phyloP scores from a whole-genome alignment of 2,329 filamentous ascomycete species.

The Phoma herbarum region DNA sequence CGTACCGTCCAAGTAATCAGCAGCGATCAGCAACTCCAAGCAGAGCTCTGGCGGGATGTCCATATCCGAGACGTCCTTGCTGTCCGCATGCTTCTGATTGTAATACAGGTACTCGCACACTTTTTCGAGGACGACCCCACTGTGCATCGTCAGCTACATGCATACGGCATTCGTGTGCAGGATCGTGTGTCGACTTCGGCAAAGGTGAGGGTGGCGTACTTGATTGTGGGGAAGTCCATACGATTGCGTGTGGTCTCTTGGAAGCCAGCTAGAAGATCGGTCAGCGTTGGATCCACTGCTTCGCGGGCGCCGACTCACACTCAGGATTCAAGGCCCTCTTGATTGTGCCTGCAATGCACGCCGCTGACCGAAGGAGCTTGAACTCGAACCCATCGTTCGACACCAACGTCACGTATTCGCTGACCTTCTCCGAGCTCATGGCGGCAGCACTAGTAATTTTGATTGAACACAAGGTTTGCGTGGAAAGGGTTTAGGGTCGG shows the following conservation, averaged over 20 bases:
- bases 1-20: slow-evolving; percentile 70
- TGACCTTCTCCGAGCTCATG: slow-evolving; percentile 45
- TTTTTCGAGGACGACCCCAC: slow-evolving; percentile 78
- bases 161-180: not conserved
- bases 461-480: not conserved
- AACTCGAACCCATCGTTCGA: slow-evolving; percentile 81
- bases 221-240: slow-evolving; percentile 76
- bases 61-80: slow-evolving; percentile 79
- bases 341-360: slow-evolving; percentile 74
- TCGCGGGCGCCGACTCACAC: slow-evolving; percentile 57
- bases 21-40: slow-evolving; percentile 78
- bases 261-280: slow-evolving; percentile 64
- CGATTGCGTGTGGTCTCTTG: slow-evolving; percentile 70
- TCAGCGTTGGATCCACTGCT: not conserved
- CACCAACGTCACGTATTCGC: slow-evolving; percentile 79
- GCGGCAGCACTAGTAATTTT: not conserved
- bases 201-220: slow-evolving; percentile 57
- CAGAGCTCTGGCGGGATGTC: slow-evolving; percentile 81
- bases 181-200: not conserved
- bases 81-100: slow-evolving; percentile 76
- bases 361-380: slow-evolving; percentile 74
- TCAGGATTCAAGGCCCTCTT: slow-evolving; percentile 77
- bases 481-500: slow-evolving; percentile 1
- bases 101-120: slow-evolving; percentile 86
- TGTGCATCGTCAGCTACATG: slow-evolving; percentile 47